Evolutionary conservation across 768 basidiomycete genomes (phyloP).

Genomic region (Termitomyces eurrhizus): DNA sequence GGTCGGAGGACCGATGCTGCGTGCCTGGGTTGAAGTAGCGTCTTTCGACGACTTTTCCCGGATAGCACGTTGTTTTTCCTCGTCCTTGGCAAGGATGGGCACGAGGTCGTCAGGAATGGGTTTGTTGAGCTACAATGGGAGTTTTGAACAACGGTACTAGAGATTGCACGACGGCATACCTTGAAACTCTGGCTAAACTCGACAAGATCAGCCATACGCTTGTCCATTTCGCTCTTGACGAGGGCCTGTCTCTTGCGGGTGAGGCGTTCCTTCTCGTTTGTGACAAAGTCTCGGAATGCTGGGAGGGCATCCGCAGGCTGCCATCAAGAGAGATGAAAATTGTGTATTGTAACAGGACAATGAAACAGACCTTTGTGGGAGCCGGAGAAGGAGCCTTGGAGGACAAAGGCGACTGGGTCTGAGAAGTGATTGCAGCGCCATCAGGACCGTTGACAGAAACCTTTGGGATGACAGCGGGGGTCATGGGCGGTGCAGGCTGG

Average conservation of each 20-base stretch:
- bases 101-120: slow-evolving; percentile 95
- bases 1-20: slow-evolving; percentile 62
- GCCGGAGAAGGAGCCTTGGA: slow-evolving; percentile 65
- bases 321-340: slow-evolving; percentile 26
- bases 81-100: slow-evolving; percentile 89
- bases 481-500: slow-evolving; percentile 13
- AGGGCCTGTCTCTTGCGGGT: slow-evolving; percentile 89
- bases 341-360: neutral
- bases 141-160: neutral
- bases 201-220: slow-evolving; percentile 87
- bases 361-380: slow-evolving; percentile 50
- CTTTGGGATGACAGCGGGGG: slow-evolving; percentile 55
- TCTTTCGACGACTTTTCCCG: slow-evolving; percentile 72
- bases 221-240: slow-evolving; percentile 92
- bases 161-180: slow-evolving; percentile 38
- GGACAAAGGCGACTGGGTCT: slow-evolving; percentile 41
- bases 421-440: slow-evolving; percentile 44
- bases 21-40: slow-evolving; percentile 61
- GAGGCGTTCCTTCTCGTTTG: slow-evolving; percentile 84
- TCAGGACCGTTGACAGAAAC: slow-evolving; percentile 79
- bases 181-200: slow-evolving; percentile 95
- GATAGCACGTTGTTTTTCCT: slow-evolving; percentile 83
- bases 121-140: slow-evolving; percentile 68
- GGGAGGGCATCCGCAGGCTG: slow-evolving; percentile 73
- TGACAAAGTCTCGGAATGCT: slow-evolving; percentile 91